Evolutionary conservation across 352 stramenopile species (phyloP).

Genomic region (Phytophthora pini): DNA sequence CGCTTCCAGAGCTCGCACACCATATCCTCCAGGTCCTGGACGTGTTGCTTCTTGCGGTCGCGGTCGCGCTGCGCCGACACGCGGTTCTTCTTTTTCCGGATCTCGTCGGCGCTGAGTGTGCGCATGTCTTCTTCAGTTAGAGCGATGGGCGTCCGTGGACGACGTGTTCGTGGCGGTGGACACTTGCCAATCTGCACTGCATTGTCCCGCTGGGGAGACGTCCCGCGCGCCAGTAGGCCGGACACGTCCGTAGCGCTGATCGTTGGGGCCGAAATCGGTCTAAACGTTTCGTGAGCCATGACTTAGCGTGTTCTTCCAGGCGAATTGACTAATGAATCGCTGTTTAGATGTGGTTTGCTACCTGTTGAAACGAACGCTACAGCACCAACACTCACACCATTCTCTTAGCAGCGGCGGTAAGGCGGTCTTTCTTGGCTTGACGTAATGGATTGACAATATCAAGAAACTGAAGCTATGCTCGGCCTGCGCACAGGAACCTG

Average conservation of each 20-base stretch:
- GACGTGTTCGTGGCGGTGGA: slow-evolving; percentile 38
- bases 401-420: slow-evolving; percentile 7
- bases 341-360: slow-evolving; percentile 11
- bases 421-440: slow-evolving; percentile 9
- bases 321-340: slow-evolving; percentile 32
- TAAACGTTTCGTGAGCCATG: slow-evolving; percentile 28
- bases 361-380: neutral
- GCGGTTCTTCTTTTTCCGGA: slow-evolving; percentile 75
- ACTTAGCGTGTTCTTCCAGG: slow-evolving; percentile 11
- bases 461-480: slow-evolving; percentile 27
- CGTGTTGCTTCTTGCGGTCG: slow-evolving; percentile 65
- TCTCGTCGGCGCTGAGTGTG: slow-evolving; percentile 51
- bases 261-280: slow-evolving; percentile 24
- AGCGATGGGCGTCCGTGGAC: slow-evolving; percentile 47
- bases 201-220: slow-evolving; percentile 27
- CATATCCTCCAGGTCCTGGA: slow-evolving; percentile 61
- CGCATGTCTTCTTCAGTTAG: slow-evolving; percentile 57
- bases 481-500: slow-evolving; percentile 1
- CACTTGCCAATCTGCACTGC: slow-evolving; percentile 38
- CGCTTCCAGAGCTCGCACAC: slow-evolving; percentile 63
- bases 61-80: slow-evolving; percentile 64
- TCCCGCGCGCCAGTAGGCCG: slow-evolving; percentile 29
- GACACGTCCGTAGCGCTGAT: slow-evolving; percentile 40
- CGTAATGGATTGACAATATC: slow-evolving; percentile 38
- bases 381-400: slow-evolving; percentile 35